Base-by-base conservation (phyloP, 768 basidiomycete species). In the Termitomyces sp. region DNA sequence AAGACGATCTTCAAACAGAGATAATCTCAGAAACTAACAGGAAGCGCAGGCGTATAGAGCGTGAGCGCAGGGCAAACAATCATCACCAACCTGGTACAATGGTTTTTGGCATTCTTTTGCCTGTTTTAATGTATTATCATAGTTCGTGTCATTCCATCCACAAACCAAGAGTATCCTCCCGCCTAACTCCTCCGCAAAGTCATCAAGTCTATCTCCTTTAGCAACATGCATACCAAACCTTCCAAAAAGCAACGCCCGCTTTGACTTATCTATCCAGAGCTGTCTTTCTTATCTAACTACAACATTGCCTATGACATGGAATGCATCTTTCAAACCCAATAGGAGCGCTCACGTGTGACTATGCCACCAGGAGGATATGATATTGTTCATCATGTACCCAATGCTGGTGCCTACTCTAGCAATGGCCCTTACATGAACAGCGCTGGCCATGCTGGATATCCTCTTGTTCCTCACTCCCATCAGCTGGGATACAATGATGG, bases 11-110 rank as follows among this genome's bases (percentile, higher is more conserved):
- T 13, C 91, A 96, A 68, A 90, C 84, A 1, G 88, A 90, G 15
- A 91, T 96, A 87, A 90, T 96, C 59, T 86, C 95, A 0, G 92
- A 96, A 67, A 89, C 91, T 7, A 95, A 92, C 71, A 80, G 91
- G 64, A 96, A 96, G 73, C 81, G 92, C 60, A 79, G 96, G 49
- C 81, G 85, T 52, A 73, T 98, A 38, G 95, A 98, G 71, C 81
- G 94, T 61, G 94, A 97, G 64, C 85, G 93, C 63, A 81, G 94
- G 65, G 82, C 84, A 1, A 70, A 87, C 13, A 95, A 95, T 66
- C 78, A 88, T n/a, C 89, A 91, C 11, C 86, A 84, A 51, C 86
- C 89, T 56, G 74, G 94, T 94, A 67, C 52, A 84, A 77, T 40
- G 57, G 4, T 15, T 35, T 39, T n/a, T 7, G 18, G 59, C 46